Conservation (phyloP, 257 asterid genomes). For the Pogostemon cablin region DNA sequence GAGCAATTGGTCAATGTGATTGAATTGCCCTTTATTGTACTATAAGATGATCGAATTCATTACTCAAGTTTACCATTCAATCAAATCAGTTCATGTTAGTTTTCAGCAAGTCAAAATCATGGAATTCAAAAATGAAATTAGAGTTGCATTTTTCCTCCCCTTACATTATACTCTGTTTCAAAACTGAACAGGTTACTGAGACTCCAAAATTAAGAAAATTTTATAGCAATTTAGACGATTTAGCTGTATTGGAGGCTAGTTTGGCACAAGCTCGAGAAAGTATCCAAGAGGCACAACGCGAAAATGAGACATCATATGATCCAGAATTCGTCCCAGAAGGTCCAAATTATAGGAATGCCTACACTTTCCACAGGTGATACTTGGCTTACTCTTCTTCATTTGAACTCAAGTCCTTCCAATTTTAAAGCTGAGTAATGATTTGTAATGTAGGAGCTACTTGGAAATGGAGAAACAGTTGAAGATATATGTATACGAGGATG, state of each 20-base stretch:
- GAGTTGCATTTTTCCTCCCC: too few species aligned
- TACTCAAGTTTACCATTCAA: too few species aligned
- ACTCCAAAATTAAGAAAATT: neutral
- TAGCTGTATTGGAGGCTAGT: constrained; percentile 53
- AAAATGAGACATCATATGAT: constrained; percentile 45
- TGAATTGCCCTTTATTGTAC: too few species aligned
- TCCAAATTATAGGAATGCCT: constrained; percentile 46
- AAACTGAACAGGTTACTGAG: constrained; percentile 29
- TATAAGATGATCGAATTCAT: too few species aligned
- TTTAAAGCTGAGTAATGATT: neutral
- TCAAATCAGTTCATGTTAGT: neutral
- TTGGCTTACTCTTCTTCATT: neutral
- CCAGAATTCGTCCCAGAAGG: constrained; percentile 54
- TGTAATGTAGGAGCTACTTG: constrained; percentile 53
- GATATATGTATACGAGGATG: constrained; percentile 60
- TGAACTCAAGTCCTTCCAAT: too few species aligned
- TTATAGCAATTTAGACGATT: constrained; percentile 31
- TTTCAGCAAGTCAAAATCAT: too few species aligned
- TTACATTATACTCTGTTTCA: neutral
- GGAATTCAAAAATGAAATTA: neutral
- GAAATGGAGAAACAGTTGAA: constrained; percentile 62
- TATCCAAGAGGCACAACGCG: constrained; percentile 39
- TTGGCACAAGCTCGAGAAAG: constrained; percentile 49
- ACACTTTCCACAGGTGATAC: constrained; percentile 48
- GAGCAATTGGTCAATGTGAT: too few species aligned